Evolutionary conservation across 2,329 filamentous ascomycete species (phyloP).

Genomic region (Ascosphaera apis): DNA sequence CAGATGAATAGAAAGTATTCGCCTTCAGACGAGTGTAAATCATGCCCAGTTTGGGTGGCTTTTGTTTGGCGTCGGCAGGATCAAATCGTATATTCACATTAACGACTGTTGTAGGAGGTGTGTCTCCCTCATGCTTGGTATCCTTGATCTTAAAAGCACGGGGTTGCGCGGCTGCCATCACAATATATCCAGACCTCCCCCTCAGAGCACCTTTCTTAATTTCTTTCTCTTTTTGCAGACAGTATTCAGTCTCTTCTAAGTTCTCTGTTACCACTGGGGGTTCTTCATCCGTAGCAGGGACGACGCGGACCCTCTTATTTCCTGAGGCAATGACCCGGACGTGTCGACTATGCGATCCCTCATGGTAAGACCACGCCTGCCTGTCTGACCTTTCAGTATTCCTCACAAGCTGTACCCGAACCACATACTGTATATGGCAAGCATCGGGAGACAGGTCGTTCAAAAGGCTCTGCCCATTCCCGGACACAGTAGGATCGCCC

Average conservation of each 20-base stretch:
- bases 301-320: constrained; percentile 33
- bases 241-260: constrained; percentile 22
- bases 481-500: constrained; percentile 32
- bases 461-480: constrained; percentile 25
- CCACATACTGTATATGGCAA: constrained; percentile 34
- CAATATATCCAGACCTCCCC: constrained; percentile 33
- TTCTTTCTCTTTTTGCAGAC: constrained; percentile 32
- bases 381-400: constrained; percentile 11
- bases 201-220: constrained; percentile 35
- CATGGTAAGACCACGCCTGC: not conserved
- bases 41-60: constrained; percentile 30
- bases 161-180: constrained; percentile 35
- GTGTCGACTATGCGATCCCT: not conserved
- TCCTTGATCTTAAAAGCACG: constrained; percentile 28
- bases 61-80: constrained; percentile 24
- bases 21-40: constrained; percentile 32
- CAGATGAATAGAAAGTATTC: constrained; percentile 32
- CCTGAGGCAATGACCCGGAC: constrained; percentile 25
- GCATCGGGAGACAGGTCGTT: constrained; percentile 42
- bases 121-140: not conserved
- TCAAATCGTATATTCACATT: constrained; percentile 38
- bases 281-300: constrained; percentile 35
- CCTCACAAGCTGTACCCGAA: constrained; percentile 26
- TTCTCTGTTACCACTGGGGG: constrained; percentile 32
- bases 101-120: constrained; percentile 27